A percentile compares a stretch with the other conserved stretches of the same genome.
Evolutionary conservation across 2,329 filamentous ascomycete species (phyloP).

Genomic region (Arthrobotrys conoides): DNA sequence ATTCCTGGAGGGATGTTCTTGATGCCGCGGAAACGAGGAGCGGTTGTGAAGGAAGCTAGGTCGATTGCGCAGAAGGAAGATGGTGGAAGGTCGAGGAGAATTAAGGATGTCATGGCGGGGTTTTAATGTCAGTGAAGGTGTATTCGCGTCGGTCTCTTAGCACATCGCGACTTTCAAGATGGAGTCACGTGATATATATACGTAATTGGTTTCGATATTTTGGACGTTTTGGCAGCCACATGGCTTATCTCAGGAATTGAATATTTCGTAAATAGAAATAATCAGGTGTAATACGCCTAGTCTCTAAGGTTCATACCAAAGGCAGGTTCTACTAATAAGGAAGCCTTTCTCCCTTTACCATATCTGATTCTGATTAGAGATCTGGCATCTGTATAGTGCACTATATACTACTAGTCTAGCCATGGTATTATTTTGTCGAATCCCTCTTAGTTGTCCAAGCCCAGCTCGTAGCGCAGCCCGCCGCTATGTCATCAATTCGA

Average conservation of each 20-base stretch:
- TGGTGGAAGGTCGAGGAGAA: conserved; percentile 61
- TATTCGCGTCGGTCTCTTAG: not conserved
- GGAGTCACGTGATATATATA: conserved; percentile 3
- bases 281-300: too few species aligned
- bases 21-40: conserved; percentile 63
- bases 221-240: too few species aligned
- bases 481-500: conserved; percentile 76
- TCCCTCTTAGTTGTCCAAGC: conserved; percentile 68
- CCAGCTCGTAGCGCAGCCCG: conserved; percentile 94
- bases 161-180: not conserved
- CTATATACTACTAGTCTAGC: not conserved
- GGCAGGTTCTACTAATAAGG: too few species aligned
- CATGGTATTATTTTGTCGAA: not conserved
- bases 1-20: conserved; percentile 63
- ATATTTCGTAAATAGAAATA: not conserved
- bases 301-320: too few species aligned
- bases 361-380: not conserved
- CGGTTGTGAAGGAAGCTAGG: conserved; percentile 63
- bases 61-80: conserved; percentile 63
- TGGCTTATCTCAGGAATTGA: too few species aligned
- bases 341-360: too few species aligned
- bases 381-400: not conserved
- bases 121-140: not conserved
- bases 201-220: not conserved
- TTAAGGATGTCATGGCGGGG: conserved; percentile 61